phyloP scores from a whole-genome alignment of 228 moss, liverwort and hornwort species.

The Sphagnum magellanicum region DNA sequence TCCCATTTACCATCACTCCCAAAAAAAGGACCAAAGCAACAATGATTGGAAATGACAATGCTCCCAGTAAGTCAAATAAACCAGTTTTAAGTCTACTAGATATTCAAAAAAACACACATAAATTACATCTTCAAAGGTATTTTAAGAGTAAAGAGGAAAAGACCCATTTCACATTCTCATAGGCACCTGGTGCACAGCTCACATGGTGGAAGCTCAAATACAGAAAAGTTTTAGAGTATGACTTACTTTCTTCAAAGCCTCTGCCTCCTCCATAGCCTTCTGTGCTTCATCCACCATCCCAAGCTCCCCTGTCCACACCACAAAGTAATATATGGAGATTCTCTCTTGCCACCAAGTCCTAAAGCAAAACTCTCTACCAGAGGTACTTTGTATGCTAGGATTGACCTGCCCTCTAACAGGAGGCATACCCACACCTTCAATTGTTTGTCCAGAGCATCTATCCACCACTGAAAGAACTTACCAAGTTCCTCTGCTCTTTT shows the following conservation, averaged over 20 bases:
- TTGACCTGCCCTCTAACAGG: too few relatives aligned
- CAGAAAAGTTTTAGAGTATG: neutral
- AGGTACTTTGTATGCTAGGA: too few relatives aligned
- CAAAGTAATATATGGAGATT: too few relatives aligned
- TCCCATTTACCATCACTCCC: neutral
- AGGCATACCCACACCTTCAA: neutral
- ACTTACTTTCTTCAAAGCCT: constrained; percentile 79
- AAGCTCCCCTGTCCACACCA: constrained; percentile 59
- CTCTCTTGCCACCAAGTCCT: too few relatives aligned
- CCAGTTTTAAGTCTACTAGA: too few relatives aligned
- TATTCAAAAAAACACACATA: neutral
- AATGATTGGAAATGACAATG: too few relatives aligned
- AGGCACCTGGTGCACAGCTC: too few relatives aligned
- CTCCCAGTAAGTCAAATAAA: too few relatives aligned
- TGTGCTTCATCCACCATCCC: constrained; percentile 98
- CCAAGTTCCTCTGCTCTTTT: constrained; percentile 96
- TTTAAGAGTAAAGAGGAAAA: neutral
- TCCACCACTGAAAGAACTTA: constrained; percentile 13
- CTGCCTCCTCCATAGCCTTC: constrained; percentile 92
- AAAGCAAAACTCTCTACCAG: too few relatives aligned
- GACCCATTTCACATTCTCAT: neutral
- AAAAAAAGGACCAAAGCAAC: neutral
- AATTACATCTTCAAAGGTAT: neutral
- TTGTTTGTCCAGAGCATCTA: neutral
- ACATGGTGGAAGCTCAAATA: too few relatives aligned